Conservation (phyloP, 768 basidiomycete genomes). For the Mycena olivaceomarginata region DNA sequence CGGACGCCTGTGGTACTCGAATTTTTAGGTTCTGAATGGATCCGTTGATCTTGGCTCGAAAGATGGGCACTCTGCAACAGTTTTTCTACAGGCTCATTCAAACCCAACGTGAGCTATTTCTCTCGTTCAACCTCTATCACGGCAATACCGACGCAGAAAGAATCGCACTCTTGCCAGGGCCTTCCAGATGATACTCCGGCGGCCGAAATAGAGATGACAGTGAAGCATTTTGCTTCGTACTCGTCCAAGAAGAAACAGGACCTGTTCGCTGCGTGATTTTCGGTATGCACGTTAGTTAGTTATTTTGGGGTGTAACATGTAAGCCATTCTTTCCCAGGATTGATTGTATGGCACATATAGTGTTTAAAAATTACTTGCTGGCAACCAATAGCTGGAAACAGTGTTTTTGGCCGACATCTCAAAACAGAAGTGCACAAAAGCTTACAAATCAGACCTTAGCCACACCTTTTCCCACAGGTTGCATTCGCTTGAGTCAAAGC, state of each 20-base stretch:
- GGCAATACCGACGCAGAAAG: slow-evolving; percentile 1
- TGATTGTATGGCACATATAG: too few relatives aligned
- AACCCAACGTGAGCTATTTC: slow-evolving; percentile 18
- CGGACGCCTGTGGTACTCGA: too few relatives aligned
- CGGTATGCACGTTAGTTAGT: background rate
- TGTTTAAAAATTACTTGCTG: too few relatives aligned
- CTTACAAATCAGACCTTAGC: too few relatives aligned
- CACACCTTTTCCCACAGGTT: too few relatives aligned
- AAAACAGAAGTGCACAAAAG: too few relatives aligned
- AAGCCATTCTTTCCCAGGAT: too few relatives aligned
- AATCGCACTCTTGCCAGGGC: slow-evolving; percentile 14
- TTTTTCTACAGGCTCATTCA: slow-evolving; percentile 18
- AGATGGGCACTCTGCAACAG: background rate
- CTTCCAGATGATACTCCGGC: slow-evolving; percentile 16
- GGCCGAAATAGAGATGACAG: background rate
- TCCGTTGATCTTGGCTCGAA: too few relatives aligned
- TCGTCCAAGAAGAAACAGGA: background rate
- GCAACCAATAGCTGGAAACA: too few relatives aligned
- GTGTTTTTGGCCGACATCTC: too few relatives aligned
- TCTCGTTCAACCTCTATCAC: slow-evolving; percentile 22
- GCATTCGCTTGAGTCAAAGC: too few relatives aligned
- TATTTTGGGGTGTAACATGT: background rate
- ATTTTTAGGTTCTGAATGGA: too few relatives aligned
- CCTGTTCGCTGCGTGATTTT: slow-evolving; percentile 7
- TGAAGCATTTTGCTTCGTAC: slow-evolving; percentile 20